Evolutionary conservation across 1,284 basidiomycete species (phyloP).

Genomic region (Cryptococcus sp.): DNA sequence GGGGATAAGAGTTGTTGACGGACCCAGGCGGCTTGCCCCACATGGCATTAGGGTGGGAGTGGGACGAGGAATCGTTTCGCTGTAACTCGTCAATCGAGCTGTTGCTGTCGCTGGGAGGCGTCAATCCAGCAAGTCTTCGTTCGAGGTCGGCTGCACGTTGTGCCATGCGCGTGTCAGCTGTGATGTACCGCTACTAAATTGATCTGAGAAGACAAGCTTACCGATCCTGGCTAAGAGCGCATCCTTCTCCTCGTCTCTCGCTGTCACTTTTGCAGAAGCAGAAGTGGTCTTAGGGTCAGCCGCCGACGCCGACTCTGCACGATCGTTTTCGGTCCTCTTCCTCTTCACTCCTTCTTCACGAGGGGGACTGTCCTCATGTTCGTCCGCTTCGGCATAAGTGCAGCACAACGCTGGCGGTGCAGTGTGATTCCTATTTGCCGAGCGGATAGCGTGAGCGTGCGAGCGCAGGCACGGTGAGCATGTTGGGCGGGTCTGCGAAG

Average conservation of each 20-base stretch:
- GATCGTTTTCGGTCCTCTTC: conserved; percentile 12
- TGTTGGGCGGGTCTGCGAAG: conserved; percentile 30
- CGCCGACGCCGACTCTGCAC: background rate
- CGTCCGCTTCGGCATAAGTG: conserved; percentile 39
- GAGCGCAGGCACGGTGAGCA: conserved; percentile 49
- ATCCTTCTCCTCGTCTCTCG: conserved; percentile 30
- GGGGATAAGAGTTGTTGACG: background rate
- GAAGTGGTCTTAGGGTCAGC: background rate
- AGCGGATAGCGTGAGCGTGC: conserved; percentile 46
- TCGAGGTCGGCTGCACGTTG: conserved; percentile 42
- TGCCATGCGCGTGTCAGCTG: conserved; percentile 1
- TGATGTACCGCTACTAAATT: background rate
- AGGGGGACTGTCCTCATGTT: conserved; percentile 1
- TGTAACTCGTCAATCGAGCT: no score
- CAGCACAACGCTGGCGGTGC: conserved; percentile 33
- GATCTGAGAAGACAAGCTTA: conserved; percentile 13
- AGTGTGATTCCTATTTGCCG: conserved; percentile 40
- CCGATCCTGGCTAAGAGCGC: conserved; percentile 31
- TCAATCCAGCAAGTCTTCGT: conserved; percentile 28
- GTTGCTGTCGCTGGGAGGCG: conserved; percentile 14
- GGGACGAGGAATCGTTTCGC: no score
- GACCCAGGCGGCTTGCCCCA: no score
- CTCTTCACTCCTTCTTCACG: no score
- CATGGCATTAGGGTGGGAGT: no score
- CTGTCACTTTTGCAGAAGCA: no score